Base-by-base conservation (phyloP, 2,329 filamentous ascomycete genomes). In the Aspergillus niger region DNA sequence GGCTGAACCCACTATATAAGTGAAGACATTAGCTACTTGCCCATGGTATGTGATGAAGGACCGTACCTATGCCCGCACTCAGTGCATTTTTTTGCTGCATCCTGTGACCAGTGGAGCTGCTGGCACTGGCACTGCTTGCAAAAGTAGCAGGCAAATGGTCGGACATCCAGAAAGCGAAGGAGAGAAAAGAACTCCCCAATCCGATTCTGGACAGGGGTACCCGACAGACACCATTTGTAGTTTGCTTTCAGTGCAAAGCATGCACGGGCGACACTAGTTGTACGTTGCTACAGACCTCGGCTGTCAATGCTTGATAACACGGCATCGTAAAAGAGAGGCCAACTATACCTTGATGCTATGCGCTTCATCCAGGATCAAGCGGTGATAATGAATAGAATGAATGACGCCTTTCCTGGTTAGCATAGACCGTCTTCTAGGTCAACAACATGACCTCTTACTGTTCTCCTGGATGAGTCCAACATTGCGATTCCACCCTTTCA, bases 141-240 rank as follows among this genome's bases (percentile, higher is more conserved):
- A 66, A 97, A 89, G 73, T 99, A 99, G 66, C 91, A 92, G 7
- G 94, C 90, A 74, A 97, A 98, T 0, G 94, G 94, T 8, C 85
- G 84, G 38, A 97, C 84, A 73, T 97, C 90, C 30, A 99, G 84
- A 76, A 99, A 99, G 2, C 95, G 89, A 58, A 99, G 83, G 22
- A 98, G 81, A 0, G 94, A 98, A 78, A 98, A 97, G 76, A 97
- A 96, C 74, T 98, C 94, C 70, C 95, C 94, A 66, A 98, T 98
- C 56, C 94, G 90, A 72, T 98, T 99, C 75, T 99, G 95, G 1
- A 99, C 86, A 0, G 95, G 95, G 1, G 95, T 99, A 8, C 95
- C 95, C 15, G 91, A 95, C 61, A 99, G 82, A 73, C 95, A 99
- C 92, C 95, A 98, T 69, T 96, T 96, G 78, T 95, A 97, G 17